phyloP scores from a whole-genome alignment of 1,284 basidiomycete genomes.

The Pulveroboletus ridleyi region DNA sequence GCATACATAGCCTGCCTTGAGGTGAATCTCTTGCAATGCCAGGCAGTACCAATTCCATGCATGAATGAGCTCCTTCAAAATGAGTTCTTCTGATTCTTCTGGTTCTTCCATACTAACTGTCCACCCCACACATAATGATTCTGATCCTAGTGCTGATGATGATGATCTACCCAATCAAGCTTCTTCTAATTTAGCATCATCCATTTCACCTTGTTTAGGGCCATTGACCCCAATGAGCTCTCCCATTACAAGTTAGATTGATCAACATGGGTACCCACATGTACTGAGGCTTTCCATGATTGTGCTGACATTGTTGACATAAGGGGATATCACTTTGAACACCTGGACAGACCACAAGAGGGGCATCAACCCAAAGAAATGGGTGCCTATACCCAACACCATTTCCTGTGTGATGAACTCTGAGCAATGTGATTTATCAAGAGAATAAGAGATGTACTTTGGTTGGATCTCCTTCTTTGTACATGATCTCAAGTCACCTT shows the following conservation, averaged over 20 bases:
- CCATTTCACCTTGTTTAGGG: conserved; percentile 24
- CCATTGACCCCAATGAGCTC: conserved; percentile 21
- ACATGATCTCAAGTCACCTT: conserved; percentile 36
- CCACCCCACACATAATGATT: conserved; percentile 2
- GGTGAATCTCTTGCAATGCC: conserved; percentile 31
- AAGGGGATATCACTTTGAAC: conserved; percentile 31
- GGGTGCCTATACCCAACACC: conserved; percentile 39
- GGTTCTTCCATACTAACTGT: conserved; percentile 13
- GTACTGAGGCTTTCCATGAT: conserved; percentile 18
- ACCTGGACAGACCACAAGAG: conserved; percentile 32
- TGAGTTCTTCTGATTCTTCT: conserved; percentile 22
- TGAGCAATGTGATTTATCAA: background rate
- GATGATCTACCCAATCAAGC: conserved; percentile 12
- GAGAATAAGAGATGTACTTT: conserved; percentile 27
- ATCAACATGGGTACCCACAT: conserved; percentile 22
- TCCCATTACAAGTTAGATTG: conserved; percentile 17
- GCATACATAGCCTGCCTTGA: conserved; percentile 38
- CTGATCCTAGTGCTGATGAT: background rate
- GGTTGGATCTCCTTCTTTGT: conserved; percentile 37
- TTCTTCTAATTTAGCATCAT: conserved; percentile 32
- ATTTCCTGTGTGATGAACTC: conserved; percentile 27
- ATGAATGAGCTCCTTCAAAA: conserved; percentile 32
- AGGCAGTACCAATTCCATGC: conserved; percentile 40
- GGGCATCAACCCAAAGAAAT: conserved; percentile 39
- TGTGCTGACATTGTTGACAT: conserved; percentile 12